Percentiles rank a stretch among this genome's conserved stretches.
phyloP scores from a whole-genome alignment of 768 basidiomycete species.

The Leccinum aurantiacum region DNA sequence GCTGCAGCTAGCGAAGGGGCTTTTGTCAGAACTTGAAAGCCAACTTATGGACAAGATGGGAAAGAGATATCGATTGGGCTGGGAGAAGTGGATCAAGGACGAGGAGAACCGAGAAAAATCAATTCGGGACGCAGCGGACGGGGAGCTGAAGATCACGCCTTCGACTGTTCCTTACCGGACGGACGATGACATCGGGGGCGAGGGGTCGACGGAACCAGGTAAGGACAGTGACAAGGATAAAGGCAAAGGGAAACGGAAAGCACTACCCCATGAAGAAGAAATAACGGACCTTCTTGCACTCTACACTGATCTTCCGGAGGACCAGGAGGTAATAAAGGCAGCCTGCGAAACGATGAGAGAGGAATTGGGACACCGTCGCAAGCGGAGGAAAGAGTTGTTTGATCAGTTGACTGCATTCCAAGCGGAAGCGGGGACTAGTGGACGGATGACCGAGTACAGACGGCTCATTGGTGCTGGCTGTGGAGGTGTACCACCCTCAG shows the following conservation, averaged over 20 bases:
- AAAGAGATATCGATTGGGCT: constrained; percentile 77
- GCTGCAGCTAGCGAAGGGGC: constrained; percentile 56
- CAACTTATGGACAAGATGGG: constrained; percentile 77
- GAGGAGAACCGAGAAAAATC: constrained; percentile 76
- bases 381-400: constrained; percentile 70
- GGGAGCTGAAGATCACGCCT: constrained; percentile 49
- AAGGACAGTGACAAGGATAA: constrained; percentile 46
- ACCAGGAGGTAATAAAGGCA: constrained; percentile 51
- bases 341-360: constrained; percentile 62
- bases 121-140: constrained; percentile 63
- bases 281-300: constrained; percentile 62
- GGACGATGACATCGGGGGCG: constrained; percentile 46
- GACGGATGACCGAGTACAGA: constrained; percentile 86
- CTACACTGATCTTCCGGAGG: constrained; percentile 55
- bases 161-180: constrained; percentile 46
- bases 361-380: constrained; percentile 64
- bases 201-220: constrained; percentile 37
- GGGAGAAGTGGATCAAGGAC: constrained; percentile 90
- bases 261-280: constrained; percentile 50
- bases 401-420: constrained; percentile 77
- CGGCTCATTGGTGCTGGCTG: constrained; percentile 88
- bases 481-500: constrained; percentile 80
- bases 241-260: constrained; percentile 56
- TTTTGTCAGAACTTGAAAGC: constrained; percentile 60
- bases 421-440: constrained; percentile 87